These are phyloP conservation scores for Fagopyrum tataricum DNA, from an alignment of 148 eudicot genomes.

Conservation along the genomic window DNA sequence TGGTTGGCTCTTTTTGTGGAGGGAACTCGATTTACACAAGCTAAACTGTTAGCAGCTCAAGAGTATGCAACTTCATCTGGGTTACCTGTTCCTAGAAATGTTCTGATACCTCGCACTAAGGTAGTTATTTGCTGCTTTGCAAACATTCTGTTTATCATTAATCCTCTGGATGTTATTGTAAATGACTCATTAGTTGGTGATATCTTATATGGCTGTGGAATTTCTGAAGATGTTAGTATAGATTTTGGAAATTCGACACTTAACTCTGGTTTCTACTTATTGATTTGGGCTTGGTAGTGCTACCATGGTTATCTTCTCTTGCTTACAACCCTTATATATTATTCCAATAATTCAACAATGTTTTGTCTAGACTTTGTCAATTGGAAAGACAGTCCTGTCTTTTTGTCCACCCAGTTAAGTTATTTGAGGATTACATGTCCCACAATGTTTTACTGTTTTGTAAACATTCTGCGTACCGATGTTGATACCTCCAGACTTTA, in stretches of 20 bases:
- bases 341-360: not conserved
- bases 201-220: not conserved
- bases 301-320: not conserved
- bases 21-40: conserved; percentile 91
- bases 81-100: conserved; percentile 66
- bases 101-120: conserved; percentile 93
- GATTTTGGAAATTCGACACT: not conserved
- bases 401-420: not conserved
- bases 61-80: conserved; percentile 53
- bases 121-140: conserved; percentile 19
- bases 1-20: conserved; percentile 98
- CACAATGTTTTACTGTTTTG: no score
- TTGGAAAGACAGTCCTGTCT: not conserved
- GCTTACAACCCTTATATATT: not conserved
- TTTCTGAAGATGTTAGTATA: not conserved
- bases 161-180: no score
- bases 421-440: not conserved
- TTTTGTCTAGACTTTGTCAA: not conserved
- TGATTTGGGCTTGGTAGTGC: not conserved
- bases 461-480: not conserved
- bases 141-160: not conserved
- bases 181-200: not conserved
- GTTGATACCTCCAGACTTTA: not conserved
- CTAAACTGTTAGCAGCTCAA: conserved; percentile 93
- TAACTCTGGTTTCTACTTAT: not conserved